Percentiles rank a stretch among this genome's conserved stretches.
Conservation (phyloP, 768 basidiomycete species). For the Suillus subalutaceus region DNA sequence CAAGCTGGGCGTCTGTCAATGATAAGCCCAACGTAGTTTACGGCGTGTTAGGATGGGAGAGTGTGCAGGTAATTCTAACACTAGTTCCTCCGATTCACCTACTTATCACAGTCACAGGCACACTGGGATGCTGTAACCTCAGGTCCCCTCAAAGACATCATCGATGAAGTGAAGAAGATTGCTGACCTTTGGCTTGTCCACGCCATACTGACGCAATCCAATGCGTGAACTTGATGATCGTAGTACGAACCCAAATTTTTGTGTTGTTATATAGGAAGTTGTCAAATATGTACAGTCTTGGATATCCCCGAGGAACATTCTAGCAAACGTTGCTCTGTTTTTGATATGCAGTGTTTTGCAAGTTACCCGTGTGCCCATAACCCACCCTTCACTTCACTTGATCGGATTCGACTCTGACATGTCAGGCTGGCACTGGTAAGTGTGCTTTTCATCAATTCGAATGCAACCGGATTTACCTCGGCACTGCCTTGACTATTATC, state of each 20-base stretch:
- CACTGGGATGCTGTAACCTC: conserved; percentile 36
- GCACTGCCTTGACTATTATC: neutral
- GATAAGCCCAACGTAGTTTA: conserved; percentile 23
- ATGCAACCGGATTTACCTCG: neutral
- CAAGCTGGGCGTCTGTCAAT: conserved; percentile 32
- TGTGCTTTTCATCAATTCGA: neutral
- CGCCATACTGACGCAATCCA: conserved; percentile 23
- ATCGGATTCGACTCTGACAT: neutral
- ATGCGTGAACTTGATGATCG: conserved; percentile 9
- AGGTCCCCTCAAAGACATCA: conserved; percentile 30
- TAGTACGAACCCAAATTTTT: neutral
- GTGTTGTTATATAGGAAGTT: neutral
- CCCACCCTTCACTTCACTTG: neutral
- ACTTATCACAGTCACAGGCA: conserved; percentile 25
- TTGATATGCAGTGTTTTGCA: neutral
- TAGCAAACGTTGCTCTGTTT: neutral
- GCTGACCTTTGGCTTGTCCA: conserved; percentile 37
- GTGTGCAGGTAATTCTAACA: conserved; percentile 29
- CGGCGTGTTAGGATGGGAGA: conserved; percentile 43
- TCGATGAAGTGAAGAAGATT: conserved; percentile 28
- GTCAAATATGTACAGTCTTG: neutral
- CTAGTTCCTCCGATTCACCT: neutral
- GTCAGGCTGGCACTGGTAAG: neutral
- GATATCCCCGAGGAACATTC: neutral
- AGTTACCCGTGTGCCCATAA: neutral